A percentile compares a stretch with the other conserved stretches of the same genome.
Conservation (phyloP, 179 eudicot species). For the Carnegiea gigantea region DNA sequence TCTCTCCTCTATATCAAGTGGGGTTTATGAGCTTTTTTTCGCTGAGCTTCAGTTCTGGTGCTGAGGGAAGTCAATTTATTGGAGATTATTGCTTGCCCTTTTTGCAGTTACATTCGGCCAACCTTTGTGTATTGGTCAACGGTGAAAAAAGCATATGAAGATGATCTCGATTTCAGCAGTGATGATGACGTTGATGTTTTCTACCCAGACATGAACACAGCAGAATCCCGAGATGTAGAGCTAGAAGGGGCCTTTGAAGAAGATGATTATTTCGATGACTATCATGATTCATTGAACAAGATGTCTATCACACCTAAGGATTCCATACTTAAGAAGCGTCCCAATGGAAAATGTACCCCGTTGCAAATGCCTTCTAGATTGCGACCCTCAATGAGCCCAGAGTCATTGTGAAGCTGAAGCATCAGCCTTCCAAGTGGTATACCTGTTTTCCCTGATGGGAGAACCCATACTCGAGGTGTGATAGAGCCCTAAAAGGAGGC, state of each 20-base stretch:
- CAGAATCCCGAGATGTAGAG: slow-evolving; percentile 29
- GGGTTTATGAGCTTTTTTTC: too few relatives aligned
- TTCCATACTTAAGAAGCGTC: slow-evolving; percentile 38
- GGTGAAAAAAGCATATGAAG: slow-evolving; percentile 66
- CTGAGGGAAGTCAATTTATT: not conserved
- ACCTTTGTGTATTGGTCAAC: slow-evolving; percentile 77
- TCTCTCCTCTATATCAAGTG: not conserved
- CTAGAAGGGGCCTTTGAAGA: slow-evolving; percentile 44
- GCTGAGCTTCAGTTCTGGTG: not conserved
- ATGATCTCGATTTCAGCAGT: slow-evolving; percentile 52
- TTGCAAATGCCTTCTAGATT: slow-evolving; percentile 62
- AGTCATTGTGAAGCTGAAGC: slow-evolving; percentile 36
- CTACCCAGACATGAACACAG: slow-evolving; percentile 25
- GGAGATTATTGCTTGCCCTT: not conserved
- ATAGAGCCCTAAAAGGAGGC: not conserved
- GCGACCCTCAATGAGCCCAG: slow-evolving; percentile 71
- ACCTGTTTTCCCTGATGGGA: not conserved
- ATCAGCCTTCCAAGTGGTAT: not conserved
- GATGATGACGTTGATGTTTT: slow-evolving; percentile 51
- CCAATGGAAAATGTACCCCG: slow-evolving; percentile 19
- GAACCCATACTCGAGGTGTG: not conserved
- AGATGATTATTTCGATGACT: slow-evolving; percentile 46
- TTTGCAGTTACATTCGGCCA: slow-evolving; percentile 75
- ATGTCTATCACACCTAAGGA: slow-evolving; percentile 91
- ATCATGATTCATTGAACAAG: slow-evolving; percentile 53